A percentile compares a stretch with the other conserved stretches of the same genome.
Evolutionary conservation across 2,329 filamentous ascomycete genomes (phyloP).

Genomic region (Neocucurbitaria cava): DNA sequence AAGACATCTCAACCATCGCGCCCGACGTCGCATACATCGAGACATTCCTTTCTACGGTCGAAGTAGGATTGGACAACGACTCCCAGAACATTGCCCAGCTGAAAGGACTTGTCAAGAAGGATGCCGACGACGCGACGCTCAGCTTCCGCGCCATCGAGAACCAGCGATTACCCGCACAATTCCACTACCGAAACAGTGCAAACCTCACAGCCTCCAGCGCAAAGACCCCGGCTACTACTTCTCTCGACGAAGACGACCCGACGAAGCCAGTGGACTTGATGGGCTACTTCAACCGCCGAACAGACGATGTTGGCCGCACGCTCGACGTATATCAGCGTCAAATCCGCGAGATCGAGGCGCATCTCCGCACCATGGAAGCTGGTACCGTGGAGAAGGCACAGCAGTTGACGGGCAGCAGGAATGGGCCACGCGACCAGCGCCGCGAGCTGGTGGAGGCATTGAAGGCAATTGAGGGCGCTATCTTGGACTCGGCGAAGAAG

Average conservation of each 20-base stretch:
- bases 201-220: slow-evolving; percentile 41
- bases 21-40: slow-evolving; percentile 70
- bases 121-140: slow-evolving; percentile 73
- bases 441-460: slow-evolving; percentile 56
- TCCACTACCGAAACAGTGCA: slow-evolving; percentile 60
- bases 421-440: slow-evolving; percentile 47
- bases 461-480: slow-evolving; percentile 58
- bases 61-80: slow-evolving; percentile 69
- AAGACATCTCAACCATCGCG: slow-evolving; percentile 69
- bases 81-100: slow-evolving; percentile 65
- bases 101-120: slow-evolving; percentile 66
- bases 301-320: slow-evolving; percentile 47
- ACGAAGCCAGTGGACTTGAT: slow-evolving; percentile 53
- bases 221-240: slow-evolving; percentile 31
- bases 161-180: slow-evolving; percentile 71
- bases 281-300: slow-evolving; percentile 54
- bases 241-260: slow-evolving; percentile 48
- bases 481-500: slow-evolving; percentile 55
- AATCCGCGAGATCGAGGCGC: slow-evolving; percentile 56
- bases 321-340: slow-evolving; percentile 52
- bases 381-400: slow-evolving; percentile 54
- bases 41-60: slow-evolving; percentile 67
- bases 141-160: slow-evolving; percentile 78
- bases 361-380: slow-evolving; percentile 57
- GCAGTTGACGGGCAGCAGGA: slow-evolving; percentile 47